phyloP scores from a whole-genome alignment of 1,284 basidiomycete genomes.

The Tilletia indica region DNA sequence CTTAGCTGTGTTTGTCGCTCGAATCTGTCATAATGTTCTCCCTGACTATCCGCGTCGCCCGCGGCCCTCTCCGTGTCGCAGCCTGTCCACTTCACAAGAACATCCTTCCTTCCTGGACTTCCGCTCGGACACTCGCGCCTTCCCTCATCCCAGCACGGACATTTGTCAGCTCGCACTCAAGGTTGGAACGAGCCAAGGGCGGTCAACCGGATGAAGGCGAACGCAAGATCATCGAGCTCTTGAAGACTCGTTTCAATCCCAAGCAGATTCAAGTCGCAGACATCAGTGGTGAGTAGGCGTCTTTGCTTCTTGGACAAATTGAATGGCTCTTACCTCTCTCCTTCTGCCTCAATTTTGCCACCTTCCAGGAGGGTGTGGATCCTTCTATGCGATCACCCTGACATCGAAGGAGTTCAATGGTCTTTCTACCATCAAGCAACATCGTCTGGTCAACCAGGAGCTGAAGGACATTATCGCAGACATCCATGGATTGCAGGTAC shows the following conservation, averaged over 20 bases:
- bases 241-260: slow-evolving; percentile 72
- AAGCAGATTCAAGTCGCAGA: slow-evolving; percentile 48
- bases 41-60: too few relatives aligned
- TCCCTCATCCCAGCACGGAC: neutral
- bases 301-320: slow-evolving; percentile 48
- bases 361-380: slow-evolving; percentile 75
- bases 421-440: slow-evolving; percentile 84
- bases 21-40: too few relatives aligned
- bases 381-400: slow-evolving; percentile 91
- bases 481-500: slow-evolving; percentile 91
- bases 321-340: neutral
- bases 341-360: neutral
- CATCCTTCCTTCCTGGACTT: too few relatives aligned
- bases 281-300: slow-evolving; percentile 59
- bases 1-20: too few relatives aligned
- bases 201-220: slow-evolving; percentile 61
- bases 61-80: too few relatives aligned
- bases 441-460: slow-evolving; percentile 81
- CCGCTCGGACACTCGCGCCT: too few relatives aligned
- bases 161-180: slow-evolving; percentile 10
- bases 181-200: slow-evolving; percentile 1
- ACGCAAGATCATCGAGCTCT: slow-evolving; percentile 69
- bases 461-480: slow-evolving; percentile 85
- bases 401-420: slow-evolving; percentile 81
- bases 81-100: too few relatives aligned